These are phyloP conservation scores for Drechslera avenae DNA, from an alignment of 2,329 filamentous ascomycete species.

Conservation along the genomic window DNA sequence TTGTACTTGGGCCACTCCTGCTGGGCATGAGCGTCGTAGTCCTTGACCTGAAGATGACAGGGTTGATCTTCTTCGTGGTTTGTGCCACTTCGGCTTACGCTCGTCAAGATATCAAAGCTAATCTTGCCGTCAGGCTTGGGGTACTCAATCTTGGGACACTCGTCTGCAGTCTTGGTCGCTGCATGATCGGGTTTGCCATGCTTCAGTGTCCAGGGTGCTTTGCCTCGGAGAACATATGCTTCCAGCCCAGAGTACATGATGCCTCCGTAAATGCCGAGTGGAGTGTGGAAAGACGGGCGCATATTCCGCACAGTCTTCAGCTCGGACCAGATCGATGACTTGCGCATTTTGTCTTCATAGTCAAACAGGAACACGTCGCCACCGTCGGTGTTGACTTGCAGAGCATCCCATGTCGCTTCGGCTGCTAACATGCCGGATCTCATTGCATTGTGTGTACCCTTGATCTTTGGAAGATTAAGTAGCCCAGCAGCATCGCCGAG, in stretches of 20 bases:
- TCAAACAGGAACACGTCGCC: slow-evolving; percentile 89
- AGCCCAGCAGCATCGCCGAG: slow-evolving; percentile 97
- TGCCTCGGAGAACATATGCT: slow-evolving; percentile 83
- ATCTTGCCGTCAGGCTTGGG: slow-evolving; percentile 95
- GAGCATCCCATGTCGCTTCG: slow-evolving; percentile 82
- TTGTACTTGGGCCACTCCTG: slow-evolving; percentile 85
- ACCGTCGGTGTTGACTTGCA: slow-evolving; percentile 60
- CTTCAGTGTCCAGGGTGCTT: slow-evolving; percentile 87
- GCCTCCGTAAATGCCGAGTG: slow-evolving; percentile 86
- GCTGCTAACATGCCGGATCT: slow-evolving; percentile 95
- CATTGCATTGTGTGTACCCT: slow-evolving; percentile 98
- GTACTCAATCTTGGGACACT: slow-evolving; percentile 90
- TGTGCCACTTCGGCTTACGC: slow-evolving; percentile 91
- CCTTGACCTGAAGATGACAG: slow-evolving; percentile 90
- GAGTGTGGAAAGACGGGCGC: slow-evolving; percentile 89
- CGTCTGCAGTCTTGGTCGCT: slow-evolving; percentile 77
- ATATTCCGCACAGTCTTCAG: slow-evolving; percentile 96
- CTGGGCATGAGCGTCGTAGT: slow-evolving; percentile 89
- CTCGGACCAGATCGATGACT: slow-evolving; percentile 90
- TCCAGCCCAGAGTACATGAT: slow-evolving; percentile 92
- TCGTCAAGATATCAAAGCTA: slow-evolving; percentile 94
- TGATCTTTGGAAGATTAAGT: slow-evolving; percentile 97
- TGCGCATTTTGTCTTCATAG: slow-evolving; percentile 87
- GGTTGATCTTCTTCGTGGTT: slow-evolving; percentile 99
- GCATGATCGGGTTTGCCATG: slow-evolving; percentile 79